Evolutionary conservation across 2,329 filamentous ascomycete genomes (phyloP).

Genomic region (Calcarisporium arbuscula): DNA sequence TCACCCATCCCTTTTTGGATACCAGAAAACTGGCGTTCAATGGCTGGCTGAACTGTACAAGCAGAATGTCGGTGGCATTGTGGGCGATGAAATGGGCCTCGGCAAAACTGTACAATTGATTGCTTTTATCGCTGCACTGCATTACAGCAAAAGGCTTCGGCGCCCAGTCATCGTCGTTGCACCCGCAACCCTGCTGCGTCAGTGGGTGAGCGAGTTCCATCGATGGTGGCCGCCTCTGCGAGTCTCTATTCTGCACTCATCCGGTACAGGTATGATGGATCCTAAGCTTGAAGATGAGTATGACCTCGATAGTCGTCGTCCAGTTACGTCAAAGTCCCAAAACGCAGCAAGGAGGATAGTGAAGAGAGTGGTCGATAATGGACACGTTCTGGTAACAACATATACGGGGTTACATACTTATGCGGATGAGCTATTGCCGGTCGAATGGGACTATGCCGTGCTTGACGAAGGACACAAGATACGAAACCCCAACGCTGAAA

Average conservation of each 20-base stretch:
- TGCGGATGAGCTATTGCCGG: slow-evolving; percentile 69
- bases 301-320: slow-evolving; percentile 37
- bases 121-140: slow-evolving; percentile 80
- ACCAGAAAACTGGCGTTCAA: slow-evolving; percentile 93
- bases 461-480: slow-evolving; percentile 98
- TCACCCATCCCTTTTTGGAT: slow-evolving; percentile 85
- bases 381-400: slow-evolving; percentile 91
- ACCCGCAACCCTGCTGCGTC: slow-evolving; percentile 88
- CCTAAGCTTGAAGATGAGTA: slow-evolving; percentile 55
- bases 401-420: slow-evolving; percentile 96
- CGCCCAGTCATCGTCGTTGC: slow-evolving; percentile 88
- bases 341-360: slow-evolving; percentile 74
- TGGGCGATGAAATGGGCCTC: slow-evolving; percentile 98
- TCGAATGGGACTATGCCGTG: slow-evolving; percentile 89
- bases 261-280: slow-evolving; percentile 93
- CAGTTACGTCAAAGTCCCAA: slow-evolving; percentile 24
- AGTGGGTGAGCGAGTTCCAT: slow-evolving; percentile 99
- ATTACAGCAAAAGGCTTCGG: slow-evolving; percentile 80
- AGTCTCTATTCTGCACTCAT: slow-evolving; percentile 91
- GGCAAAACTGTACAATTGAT: slow-evolving; percentile 76
- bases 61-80: slow-evolving; percentile 85
- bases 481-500: slow-evolving; percentile 88
- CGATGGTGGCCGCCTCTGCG: slow-evolving; percentile 98
- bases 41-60: slow-evolving; percentile 92
- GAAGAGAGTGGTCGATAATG: slow-evolving; percentile 71